Evolutionary conservation across 495 filamentous ascomycete species (phyloP).

Genomic region (Massariosphaeria phaeospora): DNA sequence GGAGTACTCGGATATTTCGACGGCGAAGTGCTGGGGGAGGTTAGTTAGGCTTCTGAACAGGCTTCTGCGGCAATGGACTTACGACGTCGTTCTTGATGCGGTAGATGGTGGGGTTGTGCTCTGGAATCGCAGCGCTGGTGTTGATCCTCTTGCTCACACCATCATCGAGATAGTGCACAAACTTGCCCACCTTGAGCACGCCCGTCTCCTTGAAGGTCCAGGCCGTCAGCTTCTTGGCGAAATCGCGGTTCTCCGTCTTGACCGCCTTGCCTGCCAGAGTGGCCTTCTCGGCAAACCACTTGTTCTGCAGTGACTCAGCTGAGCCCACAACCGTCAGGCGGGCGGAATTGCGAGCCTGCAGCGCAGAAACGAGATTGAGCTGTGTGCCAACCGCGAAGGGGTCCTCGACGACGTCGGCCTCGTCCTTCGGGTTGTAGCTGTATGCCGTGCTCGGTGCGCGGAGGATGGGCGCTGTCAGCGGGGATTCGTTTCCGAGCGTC

Average conservation of each 20-base stretch:
- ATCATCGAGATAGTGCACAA: constrained; percentile 73
- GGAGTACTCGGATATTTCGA: constrained; percentile 80
- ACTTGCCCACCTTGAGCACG: constrained; percentile 76
- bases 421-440: constrained; percentile 90
- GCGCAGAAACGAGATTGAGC: constrained; percentile 69
- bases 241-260: constrained; percentile 76
- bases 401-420: constrained; percentile 65
- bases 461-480: constrained; percentile 74
- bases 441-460: constrained; percentile 79
- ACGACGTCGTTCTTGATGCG: constrained; percentile 96
- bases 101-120: constrained; percentile 82
- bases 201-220: constrained; percentile 96
- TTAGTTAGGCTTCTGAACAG: constrained; percentile 29
- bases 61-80: constrained; percentile 45
- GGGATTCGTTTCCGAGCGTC: constrained; percentile 66
- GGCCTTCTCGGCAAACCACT: constrained; percentile 84
- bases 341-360: constrained; percentile 91
- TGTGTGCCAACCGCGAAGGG: constrained; percentile 79
- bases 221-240: constrained; percentile 71
- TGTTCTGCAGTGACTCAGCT: constrained; percentile 77
- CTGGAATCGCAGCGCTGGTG: constrained; percentile 29
- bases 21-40: constrained; percentile 65
- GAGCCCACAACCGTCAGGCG: constrained; percentile 83
- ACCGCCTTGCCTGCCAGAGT: constrained; percentile 38
- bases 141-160: constrained; percentile 43